Conservation (phyloP, 768 basidiomycete species). For the Lactarius hatsudake region DNA sequence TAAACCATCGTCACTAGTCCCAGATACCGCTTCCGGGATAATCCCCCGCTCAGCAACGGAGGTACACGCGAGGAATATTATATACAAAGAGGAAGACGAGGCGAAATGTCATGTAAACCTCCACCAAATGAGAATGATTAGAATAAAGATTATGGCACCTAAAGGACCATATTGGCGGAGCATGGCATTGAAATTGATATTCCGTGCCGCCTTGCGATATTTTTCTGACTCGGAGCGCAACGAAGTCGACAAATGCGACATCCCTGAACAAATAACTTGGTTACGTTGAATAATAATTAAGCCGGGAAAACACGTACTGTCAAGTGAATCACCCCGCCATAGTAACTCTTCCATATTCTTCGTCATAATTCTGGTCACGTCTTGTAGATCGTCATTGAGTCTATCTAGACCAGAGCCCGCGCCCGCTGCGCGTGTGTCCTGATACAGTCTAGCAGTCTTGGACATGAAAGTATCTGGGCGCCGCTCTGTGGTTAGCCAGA, state of each 20-base stretch:
- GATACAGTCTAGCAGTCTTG: slow-evolving; percentile 93
- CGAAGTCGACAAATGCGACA: slow-evolving; percentile 95
- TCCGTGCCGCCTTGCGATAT: slow-evolving; percentile 92
- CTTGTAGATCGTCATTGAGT: slow-evolving; percentile 94
- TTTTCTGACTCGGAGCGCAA: slow-evolving; percentile 95
- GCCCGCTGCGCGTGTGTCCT: slow-evolving; percentile 84
- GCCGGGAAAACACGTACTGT: slow-evolving; percentile 55
- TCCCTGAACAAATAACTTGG: slow-evolving; percentile 50
- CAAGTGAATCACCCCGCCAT: slow-evolving; percentile 97
- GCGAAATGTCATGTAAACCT: slow-evolving; percentile 52
- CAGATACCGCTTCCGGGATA: slow-evolving; percentile 9
- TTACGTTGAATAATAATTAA: neutral
- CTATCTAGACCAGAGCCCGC: slow-evolving; percentile 74
- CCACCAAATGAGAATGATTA: slow-evolving; percentile 79
- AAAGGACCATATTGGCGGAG: slow-evolving; percentile 94
- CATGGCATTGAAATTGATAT: slow-evolving; percentile 93
- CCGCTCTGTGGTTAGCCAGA: slow-evolving; percentile 11
- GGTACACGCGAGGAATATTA: slow-evolving; percentile 18
- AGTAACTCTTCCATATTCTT: slow-evolving; percentile 99
- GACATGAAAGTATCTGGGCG: slow-evolving; percentile 94
- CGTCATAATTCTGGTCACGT: slow-evolving; percentile 99
- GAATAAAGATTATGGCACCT: slow-evolving; percentile 73
- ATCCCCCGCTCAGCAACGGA: slow-evolving; percentile 6
- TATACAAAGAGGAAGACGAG: slow-evolving; percentile 9
- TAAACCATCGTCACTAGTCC: slow-evolving; percentile 10